Base-by-base conservation (phyloP, 148 eudicot genomes). In the Rheum nobile region DNA sequence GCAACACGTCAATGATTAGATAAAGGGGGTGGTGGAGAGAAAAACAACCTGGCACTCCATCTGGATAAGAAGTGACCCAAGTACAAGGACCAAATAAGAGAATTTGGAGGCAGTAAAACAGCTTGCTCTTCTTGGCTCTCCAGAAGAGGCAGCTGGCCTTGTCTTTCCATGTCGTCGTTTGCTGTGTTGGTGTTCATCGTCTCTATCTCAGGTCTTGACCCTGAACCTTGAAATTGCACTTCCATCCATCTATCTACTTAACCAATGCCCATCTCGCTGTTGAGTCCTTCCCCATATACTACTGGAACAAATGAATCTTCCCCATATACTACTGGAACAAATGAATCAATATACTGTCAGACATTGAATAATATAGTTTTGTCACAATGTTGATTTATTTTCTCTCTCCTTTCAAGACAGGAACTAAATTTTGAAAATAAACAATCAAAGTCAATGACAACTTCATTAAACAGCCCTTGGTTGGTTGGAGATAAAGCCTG, bases 61-160 rank as follows among this genome's bases (percentile, higher is more conserved):
- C 96, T 81, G 80, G 95, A 85, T 68, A 90, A 83, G 78, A 92
- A 92, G 81, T 92, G 95, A 22, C 89, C 95, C 50, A 79, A 50
- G 76, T 84, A 92, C 37, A 91, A 83, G 75, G 77, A 83, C 24
- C 69, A 16, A 17, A 88, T 77, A 34, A 91, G 89, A 55, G 89
- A 82, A 16, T 77, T 71, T 65, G 70, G 39, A 31, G 91, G 79
- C 54, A 83, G 73, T 19, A 78, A 41, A 4, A 39, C 50, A 8
- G 0, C 19, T 38, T n/a, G n/a, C n/a, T 67, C 71, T 17, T 17
- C 35, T 19, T 70, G 39, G 16, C 32, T 29, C 3, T 65, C 70
- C 8, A 65, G 70, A 65, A 65, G 21, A 1, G 70, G 70, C 21
- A 17, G 70, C 21, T 24, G 10, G 19, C 35, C 17, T 16, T 32